Percentiles rank a stretch among this genome's conserved stretches.
phyloP scores from a whole-genome alignment of 2,329 filamentous ascomycete genomes.

The Cladophialophora bantiana region DNA sequence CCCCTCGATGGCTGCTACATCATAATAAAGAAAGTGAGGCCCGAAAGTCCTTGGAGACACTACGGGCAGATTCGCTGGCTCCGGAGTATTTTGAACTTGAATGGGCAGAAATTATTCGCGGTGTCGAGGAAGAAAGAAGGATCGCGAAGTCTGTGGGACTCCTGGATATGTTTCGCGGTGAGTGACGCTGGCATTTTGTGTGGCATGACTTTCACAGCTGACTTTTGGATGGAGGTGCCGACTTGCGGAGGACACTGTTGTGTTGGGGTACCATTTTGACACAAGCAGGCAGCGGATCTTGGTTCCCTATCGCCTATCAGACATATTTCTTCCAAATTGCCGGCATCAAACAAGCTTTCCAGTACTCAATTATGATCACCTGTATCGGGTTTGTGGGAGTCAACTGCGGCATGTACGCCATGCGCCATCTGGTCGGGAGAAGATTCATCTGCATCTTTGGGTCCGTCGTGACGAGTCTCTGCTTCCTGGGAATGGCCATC shows the following conservation, averaged over 20 bases:
- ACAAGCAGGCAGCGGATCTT: conserved; percentile 55
- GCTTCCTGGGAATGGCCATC: conserved; percentile 57
- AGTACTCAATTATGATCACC: conserved; percentile 59
- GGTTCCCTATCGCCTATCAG: conserved; percentile 60
- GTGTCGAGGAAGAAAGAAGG: conserved; percentile 34
- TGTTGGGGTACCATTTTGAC: conserved; percentile 58
- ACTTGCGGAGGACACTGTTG: conserved; percentile 58
- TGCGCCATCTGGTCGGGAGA: conserved; percentile 57
- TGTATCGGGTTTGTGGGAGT: conserved; percentile 59
- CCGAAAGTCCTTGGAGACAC: conserved; percentile 13
- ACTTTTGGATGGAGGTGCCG: conserved; percentile 46
- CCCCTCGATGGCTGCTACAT: conserved; percentile 42
- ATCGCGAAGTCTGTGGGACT: conserved; percentile 25
- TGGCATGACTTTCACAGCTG: background rate
- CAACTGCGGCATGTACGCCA: conserved; percentile 59
- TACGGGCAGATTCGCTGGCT: conserved; percentile 18
- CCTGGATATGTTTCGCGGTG: conserved; percentile 33
- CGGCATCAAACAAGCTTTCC: conserved; percentile 56
- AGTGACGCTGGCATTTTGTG: background rate
- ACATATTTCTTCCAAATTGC: conserved; percentile 53
- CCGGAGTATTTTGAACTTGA: conserved; percentile 32
- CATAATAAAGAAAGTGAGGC: conserved; percentile 34
- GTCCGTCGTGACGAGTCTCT: conserved; percentile 52
- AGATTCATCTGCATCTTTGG: conserved; percentile 58
- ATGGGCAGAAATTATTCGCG: conserved; percentile 35